These are phyloP conservation scores for Schizosaccharomyces versatilis DNA, from an alignment of 1,139 yeast species.

Conservation along the genomic window DNA sequence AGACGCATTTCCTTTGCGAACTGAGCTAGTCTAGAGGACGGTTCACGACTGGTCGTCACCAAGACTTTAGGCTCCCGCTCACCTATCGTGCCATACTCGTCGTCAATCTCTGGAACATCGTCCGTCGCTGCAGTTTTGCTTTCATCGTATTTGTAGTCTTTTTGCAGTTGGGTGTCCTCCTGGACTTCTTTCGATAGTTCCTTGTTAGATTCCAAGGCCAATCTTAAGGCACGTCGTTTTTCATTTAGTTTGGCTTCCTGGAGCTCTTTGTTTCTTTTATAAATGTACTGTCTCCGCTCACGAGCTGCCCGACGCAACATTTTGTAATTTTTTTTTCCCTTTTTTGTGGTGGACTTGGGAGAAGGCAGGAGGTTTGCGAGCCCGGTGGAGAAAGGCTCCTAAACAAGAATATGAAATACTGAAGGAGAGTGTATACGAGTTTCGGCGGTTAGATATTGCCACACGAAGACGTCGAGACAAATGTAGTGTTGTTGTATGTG, in stretches of 20 bases:
- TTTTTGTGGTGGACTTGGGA: too few relatives aligned
- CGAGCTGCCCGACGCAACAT: conserved; percentile 61
- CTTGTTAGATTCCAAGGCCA: conserved; percentile 79
- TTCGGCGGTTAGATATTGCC: too few relatives aligned
- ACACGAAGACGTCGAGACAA: too few relatives aligned
- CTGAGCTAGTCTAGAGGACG: conserved; percentile 63
- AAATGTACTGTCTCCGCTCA: conserved; percentile 81
- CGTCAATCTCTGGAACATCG: conserved; percentile 33
- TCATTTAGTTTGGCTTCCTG: conserved; percentile 74
- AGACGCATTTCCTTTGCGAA: conserved; percentile 81
- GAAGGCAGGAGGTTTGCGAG: too few relatives aligned
- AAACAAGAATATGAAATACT: too few relatives aligned
- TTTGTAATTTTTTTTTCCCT: neutral
- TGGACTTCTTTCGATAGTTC: conserved; percentile 75
- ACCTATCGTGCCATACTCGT: conserved; percentile 69
- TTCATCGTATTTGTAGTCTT: conserved; percentile 69
- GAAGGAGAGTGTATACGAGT: too few relatives aligned
- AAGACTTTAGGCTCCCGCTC: conserved; percentile 87
- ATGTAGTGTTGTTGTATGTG: too few relatives aligned
- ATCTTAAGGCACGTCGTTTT: conserved; percentile 66
- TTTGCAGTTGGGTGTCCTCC: conserved; percentile 61
- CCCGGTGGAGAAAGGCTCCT: too few relatives aligned
- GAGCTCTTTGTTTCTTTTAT: conserved; percentile 66
- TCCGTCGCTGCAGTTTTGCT: conserved; percentile 33
- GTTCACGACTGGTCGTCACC: conserved; percentile 84